phyloP scores from a whole-genome alignment of 2,329 filamentous ascomycete genomes.

The Colletotrichum gloeosporioides region DNA sequence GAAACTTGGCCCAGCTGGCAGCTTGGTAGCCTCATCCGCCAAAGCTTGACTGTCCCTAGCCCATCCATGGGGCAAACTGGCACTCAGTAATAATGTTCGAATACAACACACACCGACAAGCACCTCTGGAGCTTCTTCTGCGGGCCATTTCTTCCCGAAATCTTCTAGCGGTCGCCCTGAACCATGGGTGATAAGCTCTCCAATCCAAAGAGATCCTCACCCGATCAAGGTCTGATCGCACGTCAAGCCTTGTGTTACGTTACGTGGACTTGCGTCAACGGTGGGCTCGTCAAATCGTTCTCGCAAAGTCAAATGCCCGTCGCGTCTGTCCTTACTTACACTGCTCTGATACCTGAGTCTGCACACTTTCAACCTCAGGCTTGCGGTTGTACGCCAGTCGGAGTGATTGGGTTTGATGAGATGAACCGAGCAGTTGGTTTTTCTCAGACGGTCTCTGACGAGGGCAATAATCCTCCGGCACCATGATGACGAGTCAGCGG shows the following conservation, averaged over 20 bases:
- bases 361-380: neutral
- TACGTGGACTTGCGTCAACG: conserved; percentile 15
- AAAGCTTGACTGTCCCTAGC: neutral
- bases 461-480: conserved; percentile 2
- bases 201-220: neutral
- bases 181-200: conserved; percentile 2
- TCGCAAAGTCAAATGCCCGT: conserved; percentile 12
- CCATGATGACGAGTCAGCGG: conserved; percentile 9
- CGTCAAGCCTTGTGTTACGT: neutral
- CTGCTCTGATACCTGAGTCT: neutral
- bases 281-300: conserved; percentile 10
- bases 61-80: neutral
- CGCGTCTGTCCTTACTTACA: neutral
- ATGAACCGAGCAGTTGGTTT: conserved; percentile 6
- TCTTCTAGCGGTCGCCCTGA: conserved; percentile 8
- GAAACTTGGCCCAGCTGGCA: neutral
- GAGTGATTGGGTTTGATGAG: conserved; percentile 16
- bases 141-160: conserved; percentile 4
- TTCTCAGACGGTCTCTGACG: neutral
- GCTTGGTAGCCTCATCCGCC: neutral
- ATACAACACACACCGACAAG: neutral
- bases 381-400: neutral
- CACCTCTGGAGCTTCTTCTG: neutral
- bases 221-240: conserved; percentile 7
- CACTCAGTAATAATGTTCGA: neutral